Evolutionary conservation across 495 filamentous ascomycete genomes (phyloP).

Genomic region (Eremomyces bilateralis): DNA sequence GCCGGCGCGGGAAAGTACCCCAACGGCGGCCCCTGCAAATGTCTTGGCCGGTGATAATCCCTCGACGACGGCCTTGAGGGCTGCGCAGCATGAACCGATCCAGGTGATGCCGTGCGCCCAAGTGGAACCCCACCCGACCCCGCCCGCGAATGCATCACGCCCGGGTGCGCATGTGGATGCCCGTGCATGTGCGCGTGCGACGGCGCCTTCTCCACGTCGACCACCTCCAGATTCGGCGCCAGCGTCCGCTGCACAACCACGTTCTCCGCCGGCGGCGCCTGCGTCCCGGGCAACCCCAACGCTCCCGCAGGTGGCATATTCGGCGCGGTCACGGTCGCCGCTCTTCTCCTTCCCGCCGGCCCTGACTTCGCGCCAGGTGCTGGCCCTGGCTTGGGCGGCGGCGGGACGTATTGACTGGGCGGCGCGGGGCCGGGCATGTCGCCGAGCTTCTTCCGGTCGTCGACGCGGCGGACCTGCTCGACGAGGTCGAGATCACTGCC

Average conservation of each 20-base stretch:
- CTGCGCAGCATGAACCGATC: background rate
- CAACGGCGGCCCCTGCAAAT: background rate
- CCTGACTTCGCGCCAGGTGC: slow-evolving; percentile 45
- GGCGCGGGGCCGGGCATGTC: no score
- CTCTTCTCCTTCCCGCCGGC: slow-evolving; percentile 43
- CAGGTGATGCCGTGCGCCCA: background rate
- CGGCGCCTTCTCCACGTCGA: background rate
- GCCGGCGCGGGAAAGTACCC: background rate
- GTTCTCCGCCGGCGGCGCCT: background rate
- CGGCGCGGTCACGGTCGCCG: slow-evolving; percentile 47
- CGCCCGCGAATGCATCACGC: background rate
- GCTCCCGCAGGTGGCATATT: slow-evolving; percentile 33
- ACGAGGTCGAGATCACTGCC: slow-evolving; percentile 3
- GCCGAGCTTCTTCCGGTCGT: slow-evolving; percentile 49
- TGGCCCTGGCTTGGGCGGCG: slow-evolving; percentile 38
- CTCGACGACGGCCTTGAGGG: background rate
- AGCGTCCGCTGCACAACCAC: background rate
- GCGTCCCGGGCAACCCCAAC: background rate
- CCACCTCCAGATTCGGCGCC: background rate
- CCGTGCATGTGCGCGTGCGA: background rate
- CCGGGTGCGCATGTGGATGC: background rate
- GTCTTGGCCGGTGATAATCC: no score
- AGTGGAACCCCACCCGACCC: background rate
- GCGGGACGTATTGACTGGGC: no score
- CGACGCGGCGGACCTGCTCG: slow-evolving; percentile 77